A percentile compares a stretch with the other conserved stretches of the same genome.
Conservation (phyloP, 139 green algal genomes). For the Closterium sp. region DNA sequence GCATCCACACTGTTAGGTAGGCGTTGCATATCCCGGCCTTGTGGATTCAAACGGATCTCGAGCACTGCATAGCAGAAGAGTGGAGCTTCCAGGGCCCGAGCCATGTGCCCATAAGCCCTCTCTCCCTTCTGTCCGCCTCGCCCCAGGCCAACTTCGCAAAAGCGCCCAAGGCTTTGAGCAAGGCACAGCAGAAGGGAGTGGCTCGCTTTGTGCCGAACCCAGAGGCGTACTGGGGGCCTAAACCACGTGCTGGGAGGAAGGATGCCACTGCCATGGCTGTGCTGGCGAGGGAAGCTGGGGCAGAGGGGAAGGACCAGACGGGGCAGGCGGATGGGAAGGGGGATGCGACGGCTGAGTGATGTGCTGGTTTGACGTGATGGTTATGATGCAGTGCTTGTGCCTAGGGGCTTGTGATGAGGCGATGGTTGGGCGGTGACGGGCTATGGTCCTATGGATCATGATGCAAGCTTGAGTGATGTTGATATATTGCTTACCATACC, state of each 20-base stretch:
- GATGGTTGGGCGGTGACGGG: neutral
- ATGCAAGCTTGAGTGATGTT: neutral
- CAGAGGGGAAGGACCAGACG: neutral
- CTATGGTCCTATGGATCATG: no score
- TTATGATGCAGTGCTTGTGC: neutral
- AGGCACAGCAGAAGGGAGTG: slow-evolving; percentile 56
- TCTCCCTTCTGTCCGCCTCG: neutral
- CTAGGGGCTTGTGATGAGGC: neutral
- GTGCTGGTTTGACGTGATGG: no score
- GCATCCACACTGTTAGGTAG: neutral
- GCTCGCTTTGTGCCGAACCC: slow-evolving; percentile 81
- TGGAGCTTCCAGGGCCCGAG: no score
- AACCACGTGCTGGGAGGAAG: slow-evolving; percentile 58
- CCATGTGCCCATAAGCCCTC: no score
- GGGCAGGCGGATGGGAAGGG: neutral
- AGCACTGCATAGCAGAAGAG: no score
- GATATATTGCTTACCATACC: neutral
- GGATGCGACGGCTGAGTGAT: neutral
- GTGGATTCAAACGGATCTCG: no score
- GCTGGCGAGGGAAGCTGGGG: neutral
- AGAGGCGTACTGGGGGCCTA: slow-evolving; percentile 85
- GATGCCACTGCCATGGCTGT: neutral
- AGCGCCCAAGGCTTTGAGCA: slow-evolving; percentile 46
- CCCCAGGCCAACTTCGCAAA: slow-evolving; percentile 52
- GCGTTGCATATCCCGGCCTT: neutral